These are phyloP conservation scores for Spergularia marina DNA, from an alignment of 148 eudicot species.

Conservation along the genomic window DNA sequence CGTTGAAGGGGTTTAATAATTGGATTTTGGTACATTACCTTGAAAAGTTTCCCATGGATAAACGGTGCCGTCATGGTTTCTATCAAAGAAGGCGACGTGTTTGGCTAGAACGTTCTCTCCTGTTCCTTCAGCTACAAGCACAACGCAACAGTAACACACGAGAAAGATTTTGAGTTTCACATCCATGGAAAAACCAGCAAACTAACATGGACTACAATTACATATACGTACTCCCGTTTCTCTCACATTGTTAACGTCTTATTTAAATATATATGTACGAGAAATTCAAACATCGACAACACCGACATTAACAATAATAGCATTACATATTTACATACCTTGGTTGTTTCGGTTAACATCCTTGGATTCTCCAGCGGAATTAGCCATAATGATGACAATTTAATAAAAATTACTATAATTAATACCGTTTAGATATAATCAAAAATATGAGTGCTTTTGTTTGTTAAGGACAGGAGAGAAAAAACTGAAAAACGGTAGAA, in stretches of 20 bases:
- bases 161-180: too few species aligned
- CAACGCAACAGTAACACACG: too few species aligned
- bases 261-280: too few species aligned
- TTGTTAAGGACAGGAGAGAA: not conserved
- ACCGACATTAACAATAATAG: not conserved
- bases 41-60: constrained; percentile 73
- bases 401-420: not conserved
- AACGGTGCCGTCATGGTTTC: constrained; percentile 72
- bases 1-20: too few species aligned
- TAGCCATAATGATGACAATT: not conserved
- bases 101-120: constrained; percentile 48
- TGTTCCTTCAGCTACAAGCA: constrained; percentile 13
- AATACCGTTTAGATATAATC: too few species aligned
- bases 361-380: constrained; percentile 1
- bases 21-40: constrained; percentile 33
- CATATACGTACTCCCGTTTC: too few species aligned
- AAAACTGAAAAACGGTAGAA: not conserved
- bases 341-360: not conserved
- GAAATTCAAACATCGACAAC: not conserved
- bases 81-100: constrained; percentile 70
- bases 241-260: too few species aligned
- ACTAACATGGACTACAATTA: too few species aligned
- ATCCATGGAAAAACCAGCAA: too few species aligned
- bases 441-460: not conserved
- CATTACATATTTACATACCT: not conserved